These are phyloP conservation scores for Pythium insidiosum DNA, from an alignment of 352 stramenopile species.

Conservation along the genomic window DNA sequence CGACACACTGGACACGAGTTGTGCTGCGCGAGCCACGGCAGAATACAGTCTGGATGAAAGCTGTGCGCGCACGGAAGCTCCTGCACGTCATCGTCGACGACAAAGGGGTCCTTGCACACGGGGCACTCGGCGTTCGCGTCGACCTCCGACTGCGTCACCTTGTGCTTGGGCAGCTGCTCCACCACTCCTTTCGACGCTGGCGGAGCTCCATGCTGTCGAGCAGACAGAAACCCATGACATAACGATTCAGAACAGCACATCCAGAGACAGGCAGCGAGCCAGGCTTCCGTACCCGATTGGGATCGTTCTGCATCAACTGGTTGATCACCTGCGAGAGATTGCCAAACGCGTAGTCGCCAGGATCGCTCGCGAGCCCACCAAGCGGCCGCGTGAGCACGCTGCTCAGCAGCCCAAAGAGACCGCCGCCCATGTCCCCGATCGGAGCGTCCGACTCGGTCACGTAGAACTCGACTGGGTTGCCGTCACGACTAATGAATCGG, in stretches of 20 bases:
- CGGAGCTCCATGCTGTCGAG: conserved; percentile 66
- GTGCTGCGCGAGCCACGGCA: conserved; percentile 84
- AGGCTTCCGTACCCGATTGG: conserved; percentile 57
- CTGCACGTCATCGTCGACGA: conserved; percentile 66
- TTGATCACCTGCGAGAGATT: conserved; percentile 83
- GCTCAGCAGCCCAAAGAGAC: conserved; percentile 34
- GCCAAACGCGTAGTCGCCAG: conserved; percentile 79
- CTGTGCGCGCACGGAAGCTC: conserved; percentile 66
- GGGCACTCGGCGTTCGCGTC: conserved; percentile 72
- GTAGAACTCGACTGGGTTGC: conserved; percentile 69
- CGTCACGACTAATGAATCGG: conserved; percentile 55
- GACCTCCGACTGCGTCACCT: conserved; percentile 66
- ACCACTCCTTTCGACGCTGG: conserved; percentile 69
- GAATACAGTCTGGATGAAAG: conserved; percentile 83
- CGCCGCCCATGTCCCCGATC: conserved; percentile 16
- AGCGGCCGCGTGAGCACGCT: conserved; percentile 27
- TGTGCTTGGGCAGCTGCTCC: conserved; percentile 65
- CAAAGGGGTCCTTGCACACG: conserved; percentile 84
- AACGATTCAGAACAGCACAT: no score
- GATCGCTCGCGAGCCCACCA: conserved; percentile 46
- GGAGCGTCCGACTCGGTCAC: conserved; percentile 46
- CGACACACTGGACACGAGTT: conserved; percentile 85
- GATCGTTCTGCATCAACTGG: conserved; percentile 85
- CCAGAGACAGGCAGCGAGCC: no score
- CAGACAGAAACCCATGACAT: not conserved